Evolutionary conservation across 163 green algal genomes (phyloP).

Genomic region (Prototheca stagnorum): DNA sequence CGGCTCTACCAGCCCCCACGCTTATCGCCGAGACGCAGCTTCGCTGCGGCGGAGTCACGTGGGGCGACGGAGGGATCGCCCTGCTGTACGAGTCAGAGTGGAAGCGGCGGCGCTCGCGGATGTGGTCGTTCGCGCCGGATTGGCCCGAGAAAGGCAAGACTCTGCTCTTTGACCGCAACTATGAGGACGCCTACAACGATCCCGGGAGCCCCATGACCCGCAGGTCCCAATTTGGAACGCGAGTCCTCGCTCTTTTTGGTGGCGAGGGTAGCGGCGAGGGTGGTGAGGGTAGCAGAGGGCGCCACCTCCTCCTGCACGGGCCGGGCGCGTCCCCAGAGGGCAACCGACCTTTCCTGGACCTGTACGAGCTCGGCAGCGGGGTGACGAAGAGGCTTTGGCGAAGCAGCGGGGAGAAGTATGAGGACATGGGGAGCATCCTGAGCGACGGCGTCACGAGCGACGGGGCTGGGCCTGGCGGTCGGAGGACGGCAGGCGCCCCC

Average conservation of each 20-base stretch:
- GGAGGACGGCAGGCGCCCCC: neutral
- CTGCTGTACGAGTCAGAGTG: slow-evolving; percentile 80
- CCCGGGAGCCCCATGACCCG: slow-evolving; percentile 55
- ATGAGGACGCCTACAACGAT: slow-evolving; percentile 58
- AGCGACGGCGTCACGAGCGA: slow-evolving; percentile 32
- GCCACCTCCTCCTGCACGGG: slow-evolving; percentile 37
- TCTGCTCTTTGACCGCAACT: slow-evolving; percentile 73
- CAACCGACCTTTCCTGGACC: slow-evolving; percentile 83
- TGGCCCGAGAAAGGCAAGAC: slow-evolving; percentile 12
- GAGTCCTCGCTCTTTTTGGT: slow-evolving; percentile 61
- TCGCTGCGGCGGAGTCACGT: slow-evolving; percentile 32
- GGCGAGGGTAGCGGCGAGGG: no score
- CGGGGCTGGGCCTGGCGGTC: neutral
- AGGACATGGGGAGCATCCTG: slow-evolving; percentile 62
- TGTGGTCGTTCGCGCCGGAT: slow-evolving; percentile 44
- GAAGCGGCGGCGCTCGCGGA: slow-evolving; percentile 51
- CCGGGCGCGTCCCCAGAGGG: slow-evolving; percentile 61
- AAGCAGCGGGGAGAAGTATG: slow-evolving; percentile 54
- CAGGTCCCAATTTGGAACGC: slow-evolving; percentile 44
- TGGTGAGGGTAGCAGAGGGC: no score
- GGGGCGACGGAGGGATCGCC: slow-evolving; percentile 59
- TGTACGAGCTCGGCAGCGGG: slow-evolving; percentile 63
- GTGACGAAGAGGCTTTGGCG: slow-evolving; percentile 65
- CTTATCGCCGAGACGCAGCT: slow-evolving; percentile 12
- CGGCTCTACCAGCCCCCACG: no score